Percentiles rank a stretch among this genome's conserved stretches.
Conservation (phyloP, 352 stramenopile species). For the Globisporangium barbulae region DNA sequence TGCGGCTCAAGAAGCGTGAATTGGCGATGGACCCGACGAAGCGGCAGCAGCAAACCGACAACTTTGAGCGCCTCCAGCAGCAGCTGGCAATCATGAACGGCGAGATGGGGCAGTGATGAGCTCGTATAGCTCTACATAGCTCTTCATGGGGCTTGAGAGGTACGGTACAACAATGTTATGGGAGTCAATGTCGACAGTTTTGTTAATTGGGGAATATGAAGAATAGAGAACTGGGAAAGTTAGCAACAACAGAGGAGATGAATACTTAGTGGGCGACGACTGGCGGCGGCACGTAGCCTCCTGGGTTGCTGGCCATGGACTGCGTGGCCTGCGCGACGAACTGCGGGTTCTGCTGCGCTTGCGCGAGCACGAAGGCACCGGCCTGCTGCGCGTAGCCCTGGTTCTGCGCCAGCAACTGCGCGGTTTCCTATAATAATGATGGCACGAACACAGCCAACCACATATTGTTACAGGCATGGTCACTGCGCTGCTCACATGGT, state of each 20-base stretch:
- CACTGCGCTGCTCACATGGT: too few relatives aligned
- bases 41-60: constrained; percentile 11
- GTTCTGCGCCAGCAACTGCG: constrained; percentile 60
- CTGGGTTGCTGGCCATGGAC: constrained; percentile 37
- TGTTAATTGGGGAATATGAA: background rate
- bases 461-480: background rate
- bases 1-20: constrained; percentile 16
- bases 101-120: background rate
- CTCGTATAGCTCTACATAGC: background rate
- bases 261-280: constrained; percentile 12
- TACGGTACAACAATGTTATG: background rate
- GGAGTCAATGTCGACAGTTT: background rate
- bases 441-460: background rate
- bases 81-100: constrained; percentile 18
- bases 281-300: constrained; percentile 39
- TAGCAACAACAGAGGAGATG: background rate
- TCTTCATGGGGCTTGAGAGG: background rate
- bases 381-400: constrained; percentile 55
- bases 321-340: constrained; percentile 62
- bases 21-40: constrained; percentile 10
- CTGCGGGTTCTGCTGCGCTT: constrained; percentile 73
- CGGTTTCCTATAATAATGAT: constrained; percentile 36
- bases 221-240: background rate
- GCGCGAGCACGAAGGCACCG: constrained; percentile 58
- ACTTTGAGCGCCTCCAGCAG: constrained; percentile 25